phyloP scores from a whole-genome alignment of 176 grass and related monocot species.

The Chloris gayana region DNA sequence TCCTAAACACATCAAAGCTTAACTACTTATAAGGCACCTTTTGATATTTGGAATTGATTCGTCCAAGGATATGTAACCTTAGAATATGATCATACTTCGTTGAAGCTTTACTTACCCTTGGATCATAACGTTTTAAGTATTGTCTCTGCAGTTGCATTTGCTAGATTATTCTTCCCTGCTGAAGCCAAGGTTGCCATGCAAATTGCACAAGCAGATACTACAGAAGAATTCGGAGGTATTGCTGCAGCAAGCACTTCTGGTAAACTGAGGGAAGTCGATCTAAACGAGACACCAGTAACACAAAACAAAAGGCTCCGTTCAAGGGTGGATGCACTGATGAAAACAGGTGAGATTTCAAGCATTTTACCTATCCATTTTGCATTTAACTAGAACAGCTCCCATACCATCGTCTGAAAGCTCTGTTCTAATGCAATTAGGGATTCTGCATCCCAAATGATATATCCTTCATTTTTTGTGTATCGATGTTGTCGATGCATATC shows the following conservation, averaged over 20 bases:
- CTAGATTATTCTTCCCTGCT: slow-evolving; percentile 90
- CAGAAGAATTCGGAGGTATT: slow-evolving; percentile 64
- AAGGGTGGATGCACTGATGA: slow-evolving; percentile 75
- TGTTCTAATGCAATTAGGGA: not conserved
- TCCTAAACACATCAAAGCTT: not conserved
- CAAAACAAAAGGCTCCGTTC: slow-evolving; percentile 84
- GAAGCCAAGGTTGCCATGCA: slow-evolving; percentile 96
- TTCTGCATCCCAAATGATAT: not conserved
- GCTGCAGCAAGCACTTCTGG: slow-evolving; percentile 47
- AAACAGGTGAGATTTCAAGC: slow-evolving; percentile 64
- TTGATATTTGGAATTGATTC: not conserved
- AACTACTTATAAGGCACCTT: slow-evolving; percentile 1
- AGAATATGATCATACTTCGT: not conserved
- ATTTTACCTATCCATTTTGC: not conserved
- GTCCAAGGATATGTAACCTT: not conserved
- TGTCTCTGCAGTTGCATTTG: slow-evolving; percentile 75
- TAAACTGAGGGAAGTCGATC: slow-evolving; percentile 89
- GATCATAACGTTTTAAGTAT: slow-evolving; percentile 12
- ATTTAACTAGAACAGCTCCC: not conserved
- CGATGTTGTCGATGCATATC: not conserved
- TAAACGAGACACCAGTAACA: slow-evolving; percentile 84
- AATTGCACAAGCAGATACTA: slow-evolving; percentile 85
- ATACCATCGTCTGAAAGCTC: not conserved
- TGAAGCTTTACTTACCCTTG: slow-evolving; percentile 2
- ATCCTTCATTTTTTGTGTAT: not conserved